Percentiles rank a stretch among this genome's conserved stretches.
Conservation (phyloP, 1,284 basidiomycete genomes). For the Anthracocystis walkeri region DNA sequence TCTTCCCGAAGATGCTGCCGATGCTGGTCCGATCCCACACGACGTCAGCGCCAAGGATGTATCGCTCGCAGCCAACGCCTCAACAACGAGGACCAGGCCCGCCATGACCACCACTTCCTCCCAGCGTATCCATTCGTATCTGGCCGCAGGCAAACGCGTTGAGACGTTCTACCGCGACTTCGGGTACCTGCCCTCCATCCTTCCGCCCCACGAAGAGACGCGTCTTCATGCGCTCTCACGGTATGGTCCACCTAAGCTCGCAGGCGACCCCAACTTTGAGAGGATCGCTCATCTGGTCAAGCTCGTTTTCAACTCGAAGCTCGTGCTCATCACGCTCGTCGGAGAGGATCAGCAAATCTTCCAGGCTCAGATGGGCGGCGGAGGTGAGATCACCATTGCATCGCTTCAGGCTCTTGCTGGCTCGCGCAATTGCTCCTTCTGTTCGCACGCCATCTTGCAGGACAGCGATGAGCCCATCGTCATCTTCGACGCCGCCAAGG, state of each 20-base stretch:
- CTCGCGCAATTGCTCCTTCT: conserved; percentile 79
- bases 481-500: conserved; percentile 80
- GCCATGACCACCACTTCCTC: conserved; percentile 21
- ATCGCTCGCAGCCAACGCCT: conserved; percentile 33
- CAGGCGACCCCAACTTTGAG: conserved; percentile 88
- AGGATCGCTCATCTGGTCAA: conserved; percentile 88
- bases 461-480: conserved; percentile 89
- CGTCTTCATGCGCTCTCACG: conserved; percentile 59
- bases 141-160: conserved; percentile 54
- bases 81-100: conserved; percentile 20
- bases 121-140: conserved; percentile 54
- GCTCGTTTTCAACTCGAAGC: conserved; percentile 89
- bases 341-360: conserved; percentile 87
- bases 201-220: conserved; percentile 59
- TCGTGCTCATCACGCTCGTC: conserved; percentile 83
- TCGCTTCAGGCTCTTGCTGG: conserved; percentile 66
- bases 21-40: neutral
- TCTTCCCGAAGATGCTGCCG: conserved; percentile 1
- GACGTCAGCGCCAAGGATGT: conserved; percentile 36
- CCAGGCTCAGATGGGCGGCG: conserved; percentile 81
- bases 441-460: conserved; percentile 84
- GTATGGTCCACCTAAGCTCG: conserved; percentile 68
- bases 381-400: conserved; percentile 31
- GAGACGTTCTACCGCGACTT: conserved; percentile 60
- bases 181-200: conserved; percentile 61